phyloP scores from a whole-genome alignment of 257 asterid species.

The Solanum dulcamara region DNA sequence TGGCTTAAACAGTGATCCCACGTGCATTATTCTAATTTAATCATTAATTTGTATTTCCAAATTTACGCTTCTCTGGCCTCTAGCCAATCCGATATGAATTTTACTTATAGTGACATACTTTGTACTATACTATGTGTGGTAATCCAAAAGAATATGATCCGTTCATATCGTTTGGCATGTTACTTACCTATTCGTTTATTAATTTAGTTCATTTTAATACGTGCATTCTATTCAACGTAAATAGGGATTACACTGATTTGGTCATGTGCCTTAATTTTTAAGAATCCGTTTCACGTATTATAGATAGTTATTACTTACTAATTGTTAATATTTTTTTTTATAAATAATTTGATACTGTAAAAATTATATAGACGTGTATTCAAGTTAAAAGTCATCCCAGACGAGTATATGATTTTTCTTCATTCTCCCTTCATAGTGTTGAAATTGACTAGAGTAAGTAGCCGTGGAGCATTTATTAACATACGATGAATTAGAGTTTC shows the following conservation, averaged over 20 bases:
- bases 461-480: neutral
- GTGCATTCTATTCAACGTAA: neutral
- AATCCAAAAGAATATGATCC: neutral
- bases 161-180: neutral
- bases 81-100: neutral
- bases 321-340: too few relatives aligned
- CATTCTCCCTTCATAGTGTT: neutral
- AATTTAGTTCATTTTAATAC: neutral
- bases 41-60: neutral
- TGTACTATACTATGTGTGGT: neutral
- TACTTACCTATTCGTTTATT: too few relatives aligned
- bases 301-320: neutral
- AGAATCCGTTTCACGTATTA: too few relatives aligned
- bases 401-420: neutral
- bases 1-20: neutral
- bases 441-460: neutral
- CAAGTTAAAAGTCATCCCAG: neutral
- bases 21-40: neutral
- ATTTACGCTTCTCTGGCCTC: neutral
- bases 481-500: neutral
- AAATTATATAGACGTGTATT: neutral
- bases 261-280: neutral
- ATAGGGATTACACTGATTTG: neutral
- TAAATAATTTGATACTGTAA: too few relatives aligned
- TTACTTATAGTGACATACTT: neutral